These are phyloP conservation scores for Candolleomyces aberdarensis DNA, from an alignment of 768 basidiomycete species.

Conservation along the genomic window DNA sequence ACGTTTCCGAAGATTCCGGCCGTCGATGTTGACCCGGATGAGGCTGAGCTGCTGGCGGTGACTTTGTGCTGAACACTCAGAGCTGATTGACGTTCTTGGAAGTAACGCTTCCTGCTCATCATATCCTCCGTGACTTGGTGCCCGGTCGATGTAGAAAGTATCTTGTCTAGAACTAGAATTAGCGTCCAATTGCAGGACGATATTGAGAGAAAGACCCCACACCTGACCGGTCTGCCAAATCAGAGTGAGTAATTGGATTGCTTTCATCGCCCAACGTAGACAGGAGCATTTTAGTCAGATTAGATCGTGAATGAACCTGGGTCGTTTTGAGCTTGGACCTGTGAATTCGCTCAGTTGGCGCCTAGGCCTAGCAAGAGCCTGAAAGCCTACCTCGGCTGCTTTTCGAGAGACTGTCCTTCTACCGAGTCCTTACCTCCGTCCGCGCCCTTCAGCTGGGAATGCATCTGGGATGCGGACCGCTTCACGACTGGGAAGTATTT, in stretches of 20 bases:
- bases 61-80: conserved; percentile 27
- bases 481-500: conserved; percentile 21
- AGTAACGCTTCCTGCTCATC: conserved; percentile 32
- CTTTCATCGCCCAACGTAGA: conserved; percentile 56
- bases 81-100: conserved; percentile 44
- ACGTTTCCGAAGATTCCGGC: conserved; percentile 37
- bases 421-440: neutral
- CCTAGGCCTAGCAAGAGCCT: no score
- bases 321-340: neutral
- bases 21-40: neutral
- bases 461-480: conserved; percentile 5
- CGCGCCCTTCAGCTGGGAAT: neutral
- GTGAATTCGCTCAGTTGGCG: no score
- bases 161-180: conserved; percentile 38
- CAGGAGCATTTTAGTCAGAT: conserved; percentile 59
- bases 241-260: conserved; percentile 80
- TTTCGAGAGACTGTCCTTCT: no score
- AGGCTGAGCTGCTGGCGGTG: conserved; percentile 3
- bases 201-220: neutral
- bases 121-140: conserved; percentile 61
- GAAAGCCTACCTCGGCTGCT: no score
- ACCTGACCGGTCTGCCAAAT: conserved; percentile 63
- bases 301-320: conserved; percentile 25
- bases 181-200: neutral
- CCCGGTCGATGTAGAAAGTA: conserved; percentile 63